phyloP scores from a whole-genome alignment of 768 basidiomycete genomes.

The Russula earlei region DNA sequence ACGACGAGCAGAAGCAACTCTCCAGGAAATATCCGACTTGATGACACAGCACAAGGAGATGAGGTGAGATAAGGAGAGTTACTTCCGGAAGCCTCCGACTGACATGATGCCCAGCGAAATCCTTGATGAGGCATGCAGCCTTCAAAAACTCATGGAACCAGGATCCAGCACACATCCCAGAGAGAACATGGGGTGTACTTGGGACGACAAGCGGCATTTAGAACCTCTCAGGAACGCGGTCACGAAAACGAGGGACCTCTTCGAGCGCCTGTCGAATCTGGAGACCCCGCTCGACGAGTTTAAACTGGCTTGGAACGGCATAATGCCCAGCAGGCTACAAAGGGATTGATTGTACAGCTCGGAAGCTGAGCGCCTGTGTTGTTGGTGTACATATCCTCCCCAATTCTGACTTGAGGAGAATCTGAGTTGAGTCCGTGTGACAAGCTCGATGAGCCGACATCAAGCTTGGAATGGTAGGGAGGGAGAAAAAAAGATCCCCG shows the following conservation, averaged over 20 bases:
- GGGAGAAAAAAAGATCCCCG: too few species aligned
- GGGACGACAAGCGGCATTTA: not conserved
- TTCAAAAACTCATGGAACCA: not conserved
- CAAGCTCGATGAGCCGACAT: too few species aligned
- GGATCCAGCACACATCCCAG: not conserved
- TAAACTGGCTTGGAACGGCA: conserved; percentile 7
- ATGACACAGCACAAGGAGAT: not conserved
- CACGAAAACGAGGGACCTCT: not conserved
- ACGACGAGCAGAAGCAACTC: not conserved
- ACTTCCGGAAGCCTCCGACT: too few species aligned
- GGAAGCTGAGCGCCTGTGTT: too few species aligned
- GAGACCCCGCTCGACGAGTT: not conserved
- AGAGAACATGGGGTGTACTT: not conserved
- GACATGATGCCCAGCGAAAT: too few species aligned
- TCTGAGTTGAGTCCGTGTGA: not conserved
- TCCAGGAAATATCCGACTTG: conserved; percentile 2
- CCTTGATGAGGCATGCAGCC: too few species aligned
- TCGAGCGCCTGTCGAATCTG: not conserved
- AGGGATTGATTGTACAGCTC: not conserved
- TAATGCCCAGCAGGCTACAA: conserved; percentile 2
- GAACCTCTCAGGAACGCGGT: not conserved
- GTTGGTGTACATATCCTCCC: too few species aligned
- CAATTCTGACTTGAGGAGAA: not conserved
- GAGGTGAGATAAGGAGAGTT: not conserved
- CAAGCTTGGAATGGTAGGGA: not conserved